These are phyloP conservation scores for Lactifluus piperatus DNA, from an alignment of 768 basidiomycete species.

Conservation along the genomic window DNA sequence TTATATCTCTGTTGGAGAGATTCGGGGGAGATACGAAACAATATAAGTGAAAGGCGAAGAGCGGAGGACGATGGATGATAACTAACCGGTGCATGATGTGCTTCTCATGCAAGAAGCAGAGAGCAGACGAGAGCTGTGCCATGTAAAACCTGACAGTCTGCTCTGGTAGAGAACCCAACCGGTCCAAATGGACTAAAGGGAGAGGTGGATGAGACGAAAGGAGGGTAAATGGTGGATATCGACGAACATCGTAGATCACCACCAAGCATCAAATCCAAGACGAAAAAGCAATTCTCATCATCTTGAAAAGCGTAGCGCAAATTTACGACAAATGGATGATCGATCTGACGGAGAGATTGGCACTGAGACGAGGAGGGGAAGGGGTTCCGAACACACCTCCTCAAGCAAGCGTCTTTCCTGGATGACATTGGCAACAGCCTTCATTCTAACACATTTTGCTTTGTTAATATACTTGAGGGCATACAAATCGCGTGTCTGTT, in stretches of 20 bases:
- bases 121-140: conserved; percentile 80
- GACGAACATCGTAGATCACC: conserved; percentile 86
- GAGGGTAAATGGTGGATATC: not conserved
- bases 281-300: conserved; percentile 98
- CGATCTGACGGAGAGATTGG: conserved; percentile 48
- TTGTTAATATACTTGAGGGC: conserved; percentile 99
- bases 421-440: conserved; percentile 93
- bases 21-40: not conserved
- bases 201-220: conserved; percentile 7
- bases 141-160: conserved; percentile 81
- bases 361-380: conserved; percentile 21
- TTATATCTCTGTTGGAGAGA: conserved; percentile 57
- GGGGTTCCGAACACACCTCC: conserved; percentile 49
- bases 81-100: conserved; percentile 91
- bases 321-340: conserved; percentile 93
- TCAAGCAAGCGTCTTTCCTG: conserved; percentile 93
- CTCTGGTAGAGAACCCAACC: conserved; percentile 66
- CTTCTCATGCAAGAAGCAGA: conserved; percentile 86
- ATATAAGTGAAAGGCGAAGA: conserved; percentile 23
- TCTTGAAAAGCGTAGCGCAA: conserved; percentile 95
- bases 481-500: conserved; percentile 92
- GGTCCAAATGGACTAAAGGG: conserved; percentile 76
- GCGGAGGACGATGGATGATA: conserved; percentile 23
- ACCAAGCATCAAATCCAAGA: conserved; percentile 93
- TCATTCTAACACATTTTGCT: conserved; percentile 95